phyloP scores from a whole-genome alignment of 2,329 filamentous ascomycete species.

The Pyrenochaeta sp. region DNA sequence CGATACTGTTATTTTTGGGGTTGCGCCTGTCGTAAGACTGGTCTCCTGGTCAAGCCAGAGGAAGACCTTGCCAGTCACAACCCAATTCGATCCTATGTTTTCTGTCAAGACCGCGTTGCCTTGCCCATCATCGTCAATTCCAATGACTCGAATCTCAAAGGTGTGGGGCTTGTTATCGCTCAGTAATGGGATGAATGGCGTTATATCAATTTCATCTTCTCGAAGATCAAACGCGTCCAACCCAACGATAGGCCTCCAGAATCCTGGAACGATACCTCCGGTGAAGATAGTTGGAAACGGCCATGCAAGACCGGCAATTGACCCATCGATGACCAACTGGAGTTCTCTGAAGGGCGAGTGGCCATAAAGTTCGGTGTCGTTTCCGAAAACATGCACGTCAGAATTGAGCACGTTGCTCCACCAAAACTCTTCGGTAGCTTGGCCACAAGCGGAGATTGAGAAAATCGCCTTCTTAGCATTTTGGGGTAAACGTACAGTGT shows the following conservation, averaged over 20 bases:
- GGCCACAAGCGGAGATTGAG: slow-evolving; percentile 78
- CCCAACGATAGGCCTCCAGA: slow-evolving; percentile 81
- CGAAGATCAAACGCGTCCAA: slow-evolving; percentile 79
- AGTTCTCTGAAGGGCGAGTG: slow-evolving; percentile 80
- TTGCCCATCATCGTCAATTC: slow-evolving; percentile 65
- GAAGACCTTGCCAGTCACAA: slow-evolving; percentile 80
- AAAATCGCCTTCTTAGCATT: slow-evolving; percentile 75
- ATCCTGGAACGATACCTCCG: slow-evolving; percentile 76
- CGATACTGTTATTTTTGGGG: slow-evolving; percentile 46
- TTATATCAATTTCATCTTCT: slow-evolving; percentile 84
- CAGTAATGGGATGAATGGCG: slow-evolving; percentile 74
- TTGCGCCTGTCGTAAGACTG: slow-evolving; percentile 61
- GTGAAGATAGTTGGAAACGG: slow-evolving; percentile 85
- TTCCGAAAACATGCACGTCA: slow-evolving; percentile 65
- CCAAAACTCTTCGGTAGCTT: slow-evolving; percentile 83
- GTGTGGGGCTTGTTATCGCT: slow-evolving; percentile 70
- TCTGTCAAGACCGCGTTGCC: slow-evolving; percentile 59
- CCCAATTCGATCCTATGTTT: slow-evolving; percentile 72
- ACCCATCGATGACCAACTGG: slow-evolving; percentile 76
- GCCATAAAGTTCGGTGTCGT: slow-evolving; percentile 67
- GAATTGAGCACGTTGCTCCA: slow-evolving; percentile 77
- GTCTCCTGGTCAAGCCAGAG: slow-evolving; percentile 69
- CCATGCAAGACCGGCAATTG: slow-evolving; percentile 77
- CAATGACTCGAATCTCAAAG: slow-evolving; percentile 72
- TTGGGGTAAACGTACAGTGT: slow-evolving; percentile 67